Conservation (phyloP, 805 yeast genomes). For the Brettanomyces sp. region DNA sequence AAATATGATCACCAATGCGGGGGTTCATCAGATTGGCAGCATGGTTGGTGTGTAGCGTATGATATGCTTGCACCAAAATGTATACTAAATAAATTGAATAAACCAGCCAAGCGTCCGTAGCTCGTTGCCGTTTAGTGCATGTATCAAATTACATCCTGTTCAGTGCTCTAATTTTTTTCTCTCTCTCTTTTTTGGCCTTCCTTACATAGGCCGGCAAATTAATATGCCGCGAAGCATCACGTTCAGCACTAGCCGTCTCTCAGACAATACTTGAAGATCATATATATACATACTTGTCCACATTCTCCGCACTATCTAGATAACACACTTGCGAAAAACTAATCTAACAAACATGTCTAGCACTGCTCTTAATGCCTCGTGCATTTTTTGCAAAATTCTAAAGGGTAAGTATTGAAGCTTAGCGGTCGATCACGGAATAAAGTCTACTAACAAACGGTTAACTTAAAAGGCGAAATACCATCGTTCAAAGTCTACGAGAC, state of each 20-base stretch:
- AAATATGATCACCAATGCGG: slow-evolving; percentile 38
- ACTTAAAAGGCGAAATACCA: slow-evolving; percentile 73
- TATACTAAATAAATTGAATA: too few relatives aligned
- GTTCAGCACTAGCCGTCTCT: too few relatives aligned
- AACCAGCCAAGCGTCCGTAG: too few relatives aligned
- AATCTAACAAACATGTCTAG: neutral
- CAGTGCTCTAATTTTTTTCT: too few relatives aligned
- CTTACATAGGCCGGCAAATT: too few relatives aligned
- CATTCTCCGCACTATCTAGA: neutral
- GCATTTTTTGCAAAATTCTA: slow-evolving; percentile 91
- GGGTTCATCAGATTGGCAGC: slow-evolving; percentile 24
- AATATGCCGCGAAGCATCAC: too few relatives aligned
- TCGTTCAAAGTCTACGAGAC: slow-evolving; percentile 86
- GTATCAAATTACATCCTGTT: too few relatives aligned
- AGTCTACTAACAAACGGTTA: neutral
- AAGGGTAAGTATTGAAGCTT: slow-evolving; percentile 41
- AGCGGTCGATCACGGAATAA: too few relatives aligned
- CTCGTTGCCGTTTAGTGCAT: too few relatives aligned
- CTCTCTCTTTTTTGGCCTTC: too few relatives aligned
- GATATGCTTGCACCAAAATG: too few relatives aligned
- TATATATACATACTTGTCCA: neutral
- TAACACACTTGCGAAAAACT: neutral
- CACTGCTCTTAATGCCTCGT: slow-evolving; percentile 39
- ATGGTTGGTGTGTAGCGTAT: slow-evolving; percentile 30
- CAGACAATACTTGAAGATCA: too few relatives aligned